Conservation (phyloP, 805 yeast species). For the Monosporozyma solicola region DNA sequence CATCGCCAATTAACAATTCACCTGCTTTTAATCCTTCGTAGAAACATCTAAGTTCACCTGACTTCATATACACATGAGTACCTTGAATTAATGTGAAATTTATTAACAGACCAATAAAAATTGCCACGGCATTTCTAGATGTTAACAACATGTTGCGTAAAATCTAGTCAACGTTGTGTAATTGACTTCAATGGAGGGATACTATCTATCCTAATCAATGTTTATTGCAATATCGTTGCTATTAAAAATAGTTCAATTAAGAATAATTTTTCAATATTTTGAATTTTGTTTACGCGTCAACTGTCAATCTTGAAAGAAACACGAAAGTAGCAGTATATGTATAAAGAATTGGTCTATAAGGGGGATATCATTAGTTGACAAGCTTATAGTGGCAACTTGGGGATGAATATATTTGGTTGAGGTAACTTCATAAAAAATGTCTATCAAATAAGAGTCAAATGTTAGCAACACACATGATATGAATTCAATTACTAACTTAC, state of each 20-base stretch:
- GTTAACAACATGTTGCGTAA: neutral
- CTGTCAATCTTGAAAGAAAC: neutral
- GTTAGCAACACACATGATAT: too few species aligned
- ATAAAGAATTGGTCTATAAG: neutral
- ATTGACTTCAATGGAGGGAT: neutral
- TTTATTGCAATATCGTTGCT: neutral
- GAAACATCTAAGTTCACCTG: slow-evolving; percentile 75
- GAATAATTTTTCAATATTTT: neutral
- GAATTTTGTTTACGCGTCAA: neutral
- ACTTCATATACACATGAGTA: slow-evolving; percentile 69
- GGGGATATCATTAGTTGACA: neutral
- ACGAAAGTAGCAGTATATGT: neutral
- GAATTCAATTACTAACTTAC: too few species aligned
- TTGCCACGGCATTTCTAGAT: neutral
- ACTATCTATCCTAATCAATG: neutral
- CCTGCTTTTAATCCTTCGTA: slow-evolving; percentile 69
- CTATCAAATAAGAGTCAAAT: too few species aligned
- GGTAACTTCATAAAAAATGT: too few species aligned
- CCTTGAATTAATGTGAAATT: slow-evolving; percentile 1
- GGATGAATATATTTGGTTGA: too few species aligned
- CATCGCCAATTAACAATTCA: slow-evolving; percentile 72
- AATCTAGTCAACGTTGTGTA: neutral
- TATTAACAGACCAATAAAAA: slow-evolving; percentile 1
- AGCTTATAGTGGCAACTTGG: too few species aligned
- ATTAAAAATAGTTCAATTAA: neutral